Evolutionary conservation across 768 basidiomycete genomes (phyloP).

Genomic region (Termitomyces sp.): DNA sequence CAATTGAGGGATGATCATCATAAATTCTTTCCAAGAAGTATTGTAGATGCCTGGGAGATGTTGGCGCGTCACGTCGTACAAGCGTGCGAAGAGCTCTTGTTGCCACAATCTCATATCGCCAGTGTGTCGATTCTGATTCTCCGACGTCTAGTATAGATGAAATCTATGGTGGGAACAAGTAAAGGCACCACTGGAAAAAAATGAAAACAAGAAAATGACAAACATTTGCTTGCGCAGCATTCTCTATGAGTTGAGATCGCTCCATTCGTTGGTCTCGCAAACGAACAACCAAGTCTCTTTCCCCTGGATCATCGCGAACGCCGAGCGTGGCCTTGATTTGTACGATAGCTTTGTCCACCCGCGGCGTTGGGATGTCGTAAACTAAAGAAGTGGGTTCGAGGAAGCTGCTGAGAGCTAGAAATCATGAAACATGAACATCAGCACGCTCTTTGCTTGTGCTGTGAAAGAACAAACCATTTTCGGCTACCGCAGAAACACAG

Average conservation of each 20-base stretch:
- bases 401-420: conserved; percentile 51
- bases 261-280: conserved; percentile 39
- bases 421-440: not conserved
- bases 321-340: conserved; percentile 32
- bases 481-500: conserved; percentile 55
- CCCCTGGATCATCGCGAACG: conserved; percentile 20
- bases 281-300: conserved; percentile 30
- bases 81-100: conserved; percentile 63
- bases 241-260: conserved; percentile 36
- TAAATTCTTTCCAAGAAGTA: conserved; percentile 57
- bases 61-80: conserved; percentile 57
- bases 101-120: conserved; percentile 74
- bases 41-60: conserved; percentile 39
- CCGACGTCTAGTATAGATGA: conserved; percentile 55
- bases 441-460: not conserved
- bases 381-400: conserved; percentile 55
- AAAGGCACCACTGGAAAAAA: not conserved
- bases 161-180: conserved; percentile 10
- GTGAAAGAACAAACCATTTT: conserved; percentile 44
- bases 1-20: conserved; percentile 63
- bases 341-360: conserved; percentile 30
- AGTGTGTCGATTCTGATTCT: conserved; percentile 60
- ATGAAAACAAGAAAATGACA: conserved; percentile 13
- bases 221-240: conserved; percentile 39
- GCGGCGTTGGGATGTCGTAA: conserved; percentile 43